These are phyloP conservation scores for Pecoramyces ruminantium DNA, from an alignment of 192 early-diverging fungal species.

Conservation along the genomic window DNA sequence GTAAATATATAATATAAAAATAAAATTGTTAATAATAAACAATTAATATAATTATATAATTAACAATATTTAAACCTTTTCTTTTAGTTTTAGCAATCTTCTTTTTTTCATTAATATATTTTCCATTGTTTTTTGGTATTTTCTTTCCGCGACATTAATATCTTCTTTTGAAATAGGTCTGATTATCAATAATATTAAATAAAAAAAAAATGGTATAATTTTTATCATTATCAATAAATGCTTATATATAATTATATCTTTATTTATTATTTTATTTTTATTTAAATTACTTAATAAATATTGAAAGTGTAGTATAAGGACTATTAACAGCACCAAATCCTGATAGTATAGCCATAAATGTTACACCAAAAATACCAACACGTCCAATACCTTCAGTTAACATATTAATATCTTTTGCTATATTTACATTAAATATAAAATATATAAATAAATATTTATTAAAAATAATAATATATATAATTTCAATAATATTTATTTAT, in stretches of 20 bases:
- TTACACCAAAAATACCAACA: conserved; percentile 77
- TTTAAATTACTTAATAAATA: conserved; percentile 47
- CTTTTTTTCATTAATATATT: conserved; percentile 51
- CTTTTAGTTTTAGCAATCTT: conserved; percentile 17
- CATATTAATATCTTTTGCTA: background rate
- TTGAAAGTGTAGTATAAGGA: conserved; percentile 68
- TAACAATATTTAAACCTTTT: background rate
- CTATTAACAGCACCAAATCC: conserved; percentile 89
- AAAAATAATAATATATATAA: too few species aligned
- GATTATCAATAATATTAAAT: too few species aligned
- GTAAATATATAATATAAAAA: too few species aligned
- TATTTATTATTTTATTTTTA: too few species aligned
- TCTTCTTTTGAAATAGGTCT: conserved; percentile 10
- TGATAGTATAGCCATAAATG: conserved; percentile 79
- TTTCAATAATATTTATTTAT: too few species aligned
- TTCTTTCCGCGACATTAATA: conserved; percentile 40
- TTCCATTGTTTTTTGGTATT: conserved; percentile 46
- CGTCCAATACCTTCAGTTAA: conserved; percentile 48
- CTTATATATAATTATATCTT: too few species aligned
- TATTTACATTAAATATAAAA: too few species aligned
- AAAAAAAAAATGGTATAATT: background rate
- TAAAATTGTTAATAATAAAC: too few species aligned
- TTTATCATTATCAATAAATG: background rate
- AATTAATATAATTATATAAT: too few species aligned
- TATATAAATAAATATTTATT: too few species aligned